phyloP scores from a whole-genome alignment of 805 yeast genomes.

The Saturnispora halmiae region DNA sequence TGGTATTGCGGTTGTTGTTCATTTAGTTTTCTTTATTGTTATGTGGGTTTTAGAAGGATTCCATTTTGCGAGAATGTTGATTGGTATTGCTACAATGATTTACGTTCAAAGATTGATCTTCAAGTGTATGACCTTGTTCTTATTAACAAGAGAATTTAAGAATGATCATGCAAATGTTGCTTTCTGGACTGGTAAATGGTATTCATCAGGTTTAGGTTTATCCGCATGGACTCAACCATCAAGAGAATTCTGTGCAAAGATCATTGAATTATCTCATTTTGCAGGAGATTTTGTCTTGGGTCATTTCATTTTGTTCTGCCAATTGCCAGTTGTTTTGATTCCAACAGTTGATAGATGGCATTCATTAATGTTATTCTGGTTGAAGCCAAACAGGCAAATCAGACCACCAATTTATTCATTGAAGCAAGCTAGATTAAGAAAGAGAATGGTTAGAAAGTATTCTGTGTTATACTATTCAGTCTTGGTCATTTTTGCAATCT shows the following conservation, averaged over 20 bases:
- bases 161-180: constrained; percentile 93
- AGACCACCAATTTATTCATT: constrained; percentile 96
- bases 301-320: constrained; percentile 77
- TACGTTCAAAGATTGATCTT: constrained; percentile 82
- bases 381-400: constrained; percentile 91
- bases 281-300: constrained; percentile 95
- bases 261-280: constrained; percentile 88
- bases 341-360: constrained; percentile 97
- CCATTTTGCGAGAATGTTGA: constrained; percentile 74
- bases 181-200: constrained; percentile 99
- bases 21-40: constrained; percentile 80
- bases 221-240: constrained; percentile 92
- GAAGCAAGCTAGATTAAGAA: constrained; percentile 92
- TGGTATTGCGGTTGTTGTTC: constrained; percentile 84
- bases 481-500: constrained; percentile 57
- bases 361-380: constrained; percentile 97
- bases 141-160: constrained; percentile 92
- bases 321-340: constrained; percentile 74
- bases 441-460: constrained; percentile 95
- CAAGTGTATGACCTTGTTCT: constrained; percentile 68
- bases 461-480: constrained; percentile 69
- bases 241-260: constrained; percentile 91
- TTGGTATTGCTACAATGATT: constrained; percentile 77
- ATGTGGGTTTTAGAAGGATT: constrained; percentile 97
- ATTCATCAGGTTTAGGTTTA: constrained; percentile 86